Evolutionary conservation across 495 filamentous ascomycete genomes (phyloP), one percentile per base, ranked within the genome.

Genomic region (Neurospora hispaniola): DNA sequence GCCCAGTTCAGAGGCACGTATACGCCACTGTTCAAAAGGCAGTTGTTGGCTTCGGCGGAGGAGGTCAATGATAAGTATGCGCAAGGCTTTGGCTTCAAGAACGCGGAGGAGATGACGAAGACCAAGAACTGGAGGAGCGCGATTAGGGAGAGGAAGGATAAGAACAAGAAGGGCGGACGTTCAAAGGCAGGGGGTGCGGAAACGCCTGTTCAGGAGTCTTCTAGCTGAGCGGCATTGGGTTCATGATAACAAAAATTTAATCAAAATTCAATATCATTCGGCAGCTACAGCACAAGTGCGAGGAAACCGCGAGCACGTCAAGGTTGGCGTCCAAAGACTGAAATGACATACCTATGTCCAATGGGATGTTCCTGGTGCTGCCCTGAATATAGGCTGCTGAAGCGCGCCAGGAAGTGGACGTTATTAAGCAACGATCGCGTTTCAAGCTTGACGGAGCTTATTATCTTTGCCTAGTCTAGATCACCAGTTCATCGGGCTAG

Each of bases 11-110:
- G 84, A 23, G 94, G 94, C 0, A 85, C 76, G 40, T 98, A 98
- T 82, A 79, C 88, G 1, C 90, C 92, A 0, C 80, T 99, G 44
- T 78, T 94, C 82, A 80, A 92, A 76, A 90, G 88, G 79, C 79
- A 80, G 46, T 84, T 85, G 75, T 86, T 90, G 80, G 89, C 92
- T 23, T 77, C 84, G 12, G 88, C 91, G 40, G 89, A 92, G 73
- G 89, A 90, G 62, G 85, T 91, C 35, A 97, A 97, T 82, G 90
- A 91, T 73, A 88, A 86, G 76, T 97, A 91, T 83, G 89, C 92
- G 46, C 85, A 86, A 75, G 87, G 84, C 73, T 96, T 92, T 82
- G 91, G 93, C 41, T 87, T 82, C 73, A 78, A 79, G 40, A 77
- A 74, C 69, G 77, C 83, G 54, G 85, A 76, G 71, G 86, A 88